Conservation (phyloP, 2,329 filamentous ascomycete genomes). For the Juglanconis oblonga region DNA sequence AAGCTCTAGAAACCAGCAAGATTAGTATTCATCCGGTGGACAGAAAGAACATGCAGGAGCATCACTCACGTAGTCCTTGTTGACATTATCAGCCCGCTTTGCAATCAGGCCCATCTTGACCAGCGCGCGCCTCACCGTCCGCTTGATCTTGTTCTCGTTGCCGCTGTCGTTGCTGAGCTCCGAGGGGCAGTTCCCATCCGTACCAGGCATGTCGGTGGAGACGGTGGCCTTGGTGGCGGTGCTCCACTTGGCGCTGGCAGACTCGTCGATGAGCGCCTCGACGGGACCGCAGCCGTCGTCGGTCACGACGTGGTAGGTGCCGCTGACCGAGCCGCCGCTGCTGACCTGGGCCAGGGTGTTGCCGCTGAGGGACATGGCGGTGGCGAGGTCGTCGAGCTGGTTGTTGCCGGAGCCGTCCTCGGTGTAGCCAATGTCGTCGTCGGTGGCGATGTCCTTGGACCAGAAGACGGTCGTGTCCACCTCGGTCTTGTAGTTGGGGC, state of each 20-base stretch:
- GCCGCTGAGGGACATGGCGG: slow-evolving; percentile 4
- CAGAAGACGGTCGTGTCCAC: slow-evolving; percentile 26
- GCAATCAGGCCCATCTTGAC: slow-evolving; percentile 16
- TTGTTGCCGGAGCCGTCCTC: slow-evolving; percentile 10
- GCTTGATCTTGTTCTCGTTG: slow-evolving; percentile 4
- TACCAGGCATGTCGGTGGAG: slow-evolving; percentile 20
- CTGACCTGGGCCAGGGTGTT: slow-evolving; percentile 38
- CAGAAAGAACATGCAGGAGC: too few species aligned
- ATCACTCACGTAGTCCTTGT: slow-evolving; percentile 13
- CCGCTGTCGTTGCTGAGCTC: slow-evolving; percentile 2
- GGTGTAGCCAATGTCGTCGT: slow-evolving; percentile 19
- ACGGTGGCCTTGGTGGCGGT: slow-evolving; percentile 17
- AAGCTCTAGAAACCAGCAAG: not conserved
- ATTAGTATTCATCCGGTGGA: too few species aligned
- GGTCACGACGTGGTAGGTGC: slow-evolving; percentile 39
- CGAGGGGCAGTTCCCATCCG: slow-evolving; percentile 17
- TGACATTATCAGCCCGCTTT: slow-evolving; percentile 20
- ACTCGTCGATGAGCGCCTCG: slow-evolving; percentile 37
- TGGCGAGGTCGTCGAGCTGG: slow-evolving; percentile 7
- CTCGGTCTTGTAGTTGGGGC: slow-evolving; percentile 30
- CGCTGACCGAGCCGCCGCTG: slow-evolving; percentile 26
- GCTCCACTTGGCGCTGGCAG: slow-evolving; percentile 25
- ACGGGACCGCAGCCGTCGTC: slow-evolving; percentile 39
- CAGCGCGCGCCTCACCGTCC: slow-evolving; percentile 10
- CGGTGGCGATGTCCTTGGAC: slow-evolving; percentile 26